Conservation (phyloP, 2,329 filamentous ascomycete species). For the Curvularia spicifera region DNA sequence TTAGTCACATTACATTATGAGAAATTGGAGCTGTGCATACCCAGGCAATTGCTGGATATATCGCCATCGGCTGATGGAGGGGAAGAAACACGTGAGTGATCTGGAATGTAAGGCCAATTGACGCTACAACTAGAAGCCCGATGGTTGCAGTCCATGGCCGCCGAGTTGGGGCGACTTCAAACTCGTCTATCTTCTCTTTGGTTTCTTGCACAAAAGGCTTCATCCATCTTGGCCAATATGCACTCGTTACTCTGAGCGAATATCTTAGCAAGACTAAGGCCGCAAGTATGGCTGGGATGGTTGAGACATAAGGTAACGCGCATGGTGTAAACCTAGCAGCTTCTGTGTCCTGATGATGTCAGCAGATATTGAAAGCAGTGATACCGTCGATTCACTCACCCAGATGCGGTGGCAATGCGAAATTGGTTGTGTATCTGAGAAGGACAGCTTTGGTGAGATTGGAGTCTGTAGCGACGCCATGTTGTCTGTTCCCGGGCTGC, state of each 20-base stretch:
- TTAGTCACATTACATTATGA: constrained; percentile 14
- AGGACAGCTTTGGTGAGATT: constrained; percentile 19
- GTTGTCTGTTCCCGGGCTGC: constrained; percentile 4
- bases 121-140: constrained; percentile 33
- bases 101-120: constrained; percentile 38
- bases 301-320: constrained; percentile 50
- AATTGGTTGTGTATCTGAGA: constrained; percentile 26
- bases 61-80: constrained; percentile 20
- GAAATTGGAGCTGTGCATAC: constrained; percentile 25
- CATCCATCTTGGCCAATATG: constrained; percentile 58
- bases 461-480: constrained; percentile 40
- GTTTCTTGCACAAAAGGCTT: constrained; percentile 56
- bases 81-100: constrained; percentile 34
- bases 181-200: constrained; percentile 37
- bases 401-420: constrained; percentile 38
- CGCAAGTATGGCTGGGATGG: constrained; percentile 47
- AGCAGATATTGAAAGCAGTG: constrained; percentile 10
- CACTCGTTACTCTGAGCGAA: constrained; percentile 38
- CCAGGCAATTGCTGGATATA: constrained; percentile 45
- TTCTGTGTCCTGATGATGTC: constrained; percentile 39
- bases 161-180: constrained; percentile 38
- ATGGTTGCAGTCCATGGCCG: constrained; percentile 38
- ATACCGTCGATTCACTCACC: constrained; percentile 22
- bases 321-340: constrained; percentile 51
- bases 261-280: constrained; percentile 49